Percentiles rank a stretch among this genome's conserved stretches.
phyloP scores from a whole-genome alignment of 331 rosid genomes.

The Malus hybrid region DNA sequence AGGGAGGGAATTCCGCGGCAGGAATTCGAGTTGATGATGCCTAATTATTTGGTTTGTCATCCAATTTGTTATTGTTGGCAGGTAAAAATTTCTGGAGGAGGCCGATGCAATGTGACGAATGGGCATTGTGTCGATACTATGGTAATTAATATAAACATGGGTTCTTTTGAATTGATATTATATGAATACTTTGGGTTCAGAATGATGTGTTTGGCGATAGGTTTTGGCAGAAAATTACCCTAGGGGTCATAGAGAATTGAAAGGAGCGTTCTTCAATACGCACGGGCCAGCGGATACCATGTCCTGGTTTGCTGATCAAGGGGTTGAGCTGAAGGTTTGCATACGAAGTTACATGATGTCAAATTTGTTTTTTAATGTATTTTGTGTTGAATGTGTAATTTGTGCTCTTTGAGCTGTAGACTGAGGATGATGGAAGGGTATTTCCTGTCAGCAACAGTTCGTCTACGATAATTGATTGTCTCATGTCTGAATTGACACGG shows the following conservation, averaged over 20 bases:
- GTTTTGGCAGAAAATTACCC: conserved; percentile 91
- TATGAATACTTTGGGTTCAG: background rate
- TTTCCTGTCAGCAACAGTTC: conserved; percentile 92
- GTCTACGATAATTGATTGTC: conserved; percentile 77
- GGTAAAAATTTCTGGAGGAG: conserved; percentile 95
- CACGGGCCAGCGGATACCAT: conserved; percentile 83
- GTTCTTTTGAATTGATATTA: background rate
- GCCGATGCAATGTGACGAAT: conserved; percentile 92
- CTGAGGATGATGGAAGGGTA: conserved; percentile 92
- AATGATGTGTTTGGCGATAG: conserved; percentile 38
- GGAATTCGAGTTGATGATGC: background rate
- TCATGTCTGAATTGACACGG: conserved; percentile 55
- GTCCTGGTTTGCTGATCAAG: conserved; percentile 88
- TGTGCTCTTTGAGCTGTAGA: conserved; percentile 30
- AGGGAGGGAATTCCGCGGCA: background rate
- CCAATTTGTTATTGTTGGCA: conserved; percentile 13
- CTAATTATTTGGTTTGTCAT: background rate
- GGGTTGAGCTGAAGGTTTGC: conserved; percentile 85
- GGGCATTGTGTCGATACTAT: conserved; percentile 64
- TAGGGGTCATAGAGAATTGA: conserved; percentile 84
- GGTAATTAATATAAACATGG: conserved; percentile 33
- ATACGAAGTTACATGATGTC: background rate
- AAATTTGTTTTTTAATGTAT: conserved; percentile 9
- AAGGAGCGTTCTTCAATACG: conserved; percentile 67
- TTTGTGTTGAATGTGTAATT: conserved; percentile 16